These are phyloP conservation scores for Leccinum pellstonianum DNA, from an alignment of 768 basidiomycete species.

Conservation along the genomic window DNA sequence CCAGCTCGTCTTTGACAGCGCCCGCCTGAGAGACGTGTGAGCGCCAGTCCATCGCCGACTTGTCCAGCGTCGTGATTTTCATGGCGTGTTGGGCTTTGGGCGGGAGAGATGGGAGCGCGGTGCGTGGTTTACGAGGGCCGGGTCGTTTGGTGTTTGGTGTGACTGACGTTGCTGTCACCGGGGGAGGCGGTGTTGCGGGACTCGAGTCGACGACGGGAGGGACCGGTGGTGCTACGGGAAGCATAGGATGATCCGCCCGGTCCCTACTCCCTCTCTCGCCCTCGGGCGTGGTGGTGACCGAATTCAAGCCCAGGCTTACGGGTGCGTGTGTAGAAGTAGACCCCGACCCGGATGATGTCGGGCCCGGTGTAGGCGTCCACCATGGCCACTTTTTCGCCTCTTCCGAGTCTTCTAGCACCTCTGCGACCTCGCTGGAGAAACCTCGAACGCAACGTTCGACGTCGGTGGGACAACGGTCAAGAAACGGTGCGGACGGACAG, in stretches of 20 bases:
- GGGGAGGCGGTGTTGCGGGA: background rate
- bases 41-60: conserved; percentile 86
- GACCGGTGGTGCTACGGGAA: background rate
- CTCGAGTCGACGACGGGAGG: background rate
- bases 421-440: conserved; percentile 62
- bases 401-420: conserved; percentile 68
- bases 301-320: background rate
- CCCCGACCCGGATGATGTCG: conserved; percentile 7
- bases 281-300: background rate
- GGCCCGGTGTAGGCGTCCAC: conserved; percentile 35
- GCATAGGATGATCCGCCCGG: background rate
- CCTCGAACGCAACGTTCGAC: background rate
- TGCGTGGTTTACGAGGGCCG: conserved; percentile 68
- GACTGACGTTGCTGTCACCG: background rate
- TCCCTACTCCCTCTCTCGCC: too few species aligned
- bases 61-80: conserved; percentile 81
- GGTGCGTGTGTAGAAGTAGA: background rate
- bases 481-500: background rate
- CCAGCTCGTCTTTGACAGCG: conserved; percentile 66
- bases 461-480: background rate
- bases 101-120: conserved; percentile 50
- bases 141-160: conserved; percentile 39
- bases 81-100: conserved; percentile 55
- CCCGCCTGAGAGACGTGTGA: conserved; percentile 52
- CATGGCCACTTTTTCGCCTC: conserved; percentile 78